Conservation (phyloP, 345 rosid species). For the Tarenaya hassleriana region DNA sequence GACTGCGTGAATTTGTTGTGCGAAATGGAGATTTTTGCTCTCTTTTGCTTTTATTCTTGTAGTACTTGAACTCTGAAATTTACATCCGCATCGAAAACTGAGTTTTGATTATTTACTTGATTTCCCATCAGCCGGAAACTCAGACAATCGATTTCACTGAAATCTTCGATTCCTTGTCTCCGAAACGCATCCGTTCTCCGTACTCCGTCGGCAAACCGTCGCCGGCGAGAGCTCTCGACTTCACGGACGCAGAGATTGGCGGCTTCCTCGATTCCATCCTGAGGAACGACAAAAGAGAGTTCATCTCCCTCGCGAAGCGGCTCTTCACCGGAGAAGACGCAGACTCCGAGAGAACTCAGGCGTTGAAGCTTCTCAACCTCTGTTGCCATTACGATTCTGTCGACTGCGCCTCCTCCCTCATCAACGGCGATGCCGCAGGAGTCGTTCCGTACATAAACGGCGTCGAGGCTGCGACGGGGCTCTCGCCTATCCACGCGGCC, state of each 20-base stretch:
- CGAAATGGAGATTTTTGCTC: background rate
- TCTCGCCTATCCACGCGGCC: conserved; percentile 59
- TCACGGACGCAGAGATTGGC: conserved; percentile 17
- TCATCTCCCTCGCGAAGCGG: conserved; percentile 26
- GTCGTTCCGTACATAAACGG: conserved; percentile 48
- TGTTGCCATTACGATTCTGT: conserved; percentile 58
- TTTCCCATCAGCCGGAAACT: conserved; percentile 29
- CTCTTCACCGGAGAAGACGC: conserved; percentile 21
- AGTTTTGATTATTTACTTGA: background rate
- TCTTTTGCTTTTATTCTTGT: background rate
- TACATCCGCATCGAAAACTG: background rate
- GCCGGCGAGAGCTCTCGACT: conserved; percentile 1
- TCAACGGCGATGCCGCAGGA: conserved; percentile 62
- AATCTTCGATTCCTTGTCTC: conserved; percentile 18
- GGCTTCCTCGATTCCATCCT: conserved; percentile 32
- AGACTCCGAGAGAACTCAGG: conserved; percentile 27
- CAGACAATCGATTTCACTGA: conserved; percentile 20
- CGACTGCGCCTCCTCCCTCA: conserved; percentile 45
- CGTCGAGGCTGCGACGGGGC: conserved; percentile 28
- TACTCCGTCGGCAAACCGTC: conserved; percentile 13
- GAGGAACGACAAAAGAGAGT: conserved; percentile 40
- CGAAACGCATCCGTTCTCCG: conserved; percentile 12
- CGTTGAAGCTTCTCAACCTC: conserved; percentile 40
- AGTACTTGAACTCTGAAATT: background rate
- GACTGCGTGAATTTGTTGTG: background rate